These are phyloP conservation scores for Fonsecaea pugnacius DNA, from an alignment of 2,329 filamentous ascomycete species.

Conservation along the genomic window DNA sequence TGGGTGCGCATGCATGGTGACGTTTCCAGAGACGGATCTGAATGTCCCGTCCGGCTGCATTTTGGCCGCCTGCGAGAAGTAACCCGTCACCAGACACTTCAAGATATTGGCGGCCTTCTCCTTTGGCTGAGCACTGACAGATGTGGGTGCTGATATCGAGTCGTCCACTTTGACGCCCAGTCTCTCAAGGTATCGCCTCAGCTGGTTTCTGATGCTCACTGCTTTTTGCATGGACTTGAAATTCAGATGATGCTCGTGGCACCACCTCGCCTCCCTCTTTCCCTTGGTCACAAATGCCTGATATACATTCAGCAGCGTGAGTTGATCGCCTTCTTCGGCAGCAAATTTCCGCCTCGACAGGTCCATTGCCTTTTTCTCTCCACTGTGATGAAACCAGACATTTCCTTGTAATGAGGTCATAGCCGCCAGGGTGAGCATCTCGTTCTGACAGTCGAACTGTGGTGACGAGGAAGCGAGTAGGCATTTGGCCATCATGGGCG, in stretches of 20 bases:
- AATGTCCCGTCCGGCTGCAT: conserved; percentile 96
- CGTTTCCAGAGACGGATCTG: conserved; percentile 78
- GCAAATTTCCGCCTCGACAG: conserved; percentile 79
- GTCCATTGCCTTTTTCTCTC: conserved; percentile 75
- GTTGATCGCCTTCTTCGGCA: conserved; percentile 88
- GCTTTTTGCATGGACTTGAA: conserved; percentile 82
- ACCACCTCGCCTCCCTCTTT: conserved; percentile 82
- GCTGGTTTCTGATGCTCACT: conserved; percentile 81
- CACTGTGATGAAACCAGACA: conserved; percentile 81
- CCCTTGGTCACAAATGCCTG: conserved; percentile 83
- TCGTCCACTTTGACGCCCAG: conserved; percentile 76
- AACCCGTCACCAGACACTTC: conserved; percentile 83
- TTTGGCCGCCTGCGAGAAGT: conserved; percentile 88
- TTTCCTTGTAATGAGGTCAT: conserved; percentile 87
- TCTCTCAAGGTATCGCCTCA: conserved; percentile 83
- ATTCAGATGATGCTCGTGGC: conserved; percentile 83
- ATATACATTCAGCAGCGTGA: conserved; percentile 93
- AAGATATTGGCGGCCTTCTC: conserved; percentile 74
- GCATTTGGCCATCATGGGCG: conserved; percentile 94
- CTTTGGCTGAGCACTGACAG: conserved; percentile 45
- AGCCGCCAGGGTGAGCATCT: conserved; percentile 88
- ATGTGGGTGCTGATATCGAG: conserved; percentile 42
- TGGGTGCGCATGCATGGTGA: conserved; percentile 82
- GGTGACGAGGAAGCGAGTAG: conserved; percentile 68
- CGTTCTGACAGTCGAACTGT: conserved; percentile 76